Evolutionary conservation across 2,329 filamentous ascomycete genomes (phyloP).

Genomic region (Cordyceps javanica): DNA sequence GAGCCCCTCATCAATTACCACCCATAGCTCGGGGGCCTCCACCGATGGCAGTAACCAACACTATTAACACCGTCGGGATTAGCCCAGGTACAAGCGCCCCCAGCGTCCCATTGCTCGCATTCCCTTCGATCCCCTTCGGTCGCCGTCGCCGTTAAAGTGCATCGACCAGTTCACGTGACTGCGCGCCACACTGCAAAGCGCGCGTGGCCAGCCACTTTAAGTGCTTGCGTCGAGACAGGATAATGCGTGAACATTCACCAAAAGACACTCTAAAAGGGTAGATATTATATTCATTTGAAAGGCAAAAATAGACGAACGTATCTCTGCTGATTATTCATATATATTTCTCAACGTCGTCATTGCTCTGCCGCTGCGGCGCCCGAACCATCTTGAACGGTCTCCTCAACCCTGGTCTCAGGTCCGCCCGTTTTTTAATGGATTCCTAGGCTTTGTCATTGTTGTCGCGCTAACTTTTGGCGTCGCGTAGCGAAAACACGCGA

Average conservation of each 20-base stretch:
- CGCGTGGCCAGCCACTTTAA: conserved; percentile 9
- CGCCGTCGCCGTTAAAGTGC: conserved; percentile 11
- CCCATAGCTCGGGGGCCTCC: no score
- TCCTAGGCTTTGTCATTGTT: conserved; percentile 20
- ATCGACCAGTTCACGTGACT: conserved; percentile 18
- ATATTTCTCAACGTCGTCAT: background rate
- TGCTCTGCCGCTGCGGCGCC: background rate
- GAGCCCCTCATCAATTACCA: no score
- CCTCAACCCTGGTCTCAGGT: background rate
- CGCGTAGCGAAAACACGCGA: conserved; percentile 18
- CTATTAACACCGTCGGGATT: background rate
- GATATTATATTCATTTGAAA: background rate
- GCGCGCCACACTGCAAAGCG: conserved; percentile 15
- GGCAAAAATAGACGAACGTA: background rate
- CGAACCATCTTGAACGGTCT: background rate
- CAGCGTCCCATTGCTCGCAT: background rate
- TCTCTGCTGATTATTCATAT: background rate
- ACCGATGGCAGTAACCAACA: background rate
- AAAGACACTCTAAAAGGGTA: background rate
- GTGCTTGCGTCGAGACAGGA: conserved; percentile 3
- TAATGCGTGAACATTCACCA: background rate
- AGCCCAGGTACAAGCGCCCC: conserved; percentile 1
- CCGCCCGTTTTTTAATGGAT: conserved; percentile 17
- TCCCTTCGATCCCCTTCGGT: conserved; percentile 11
- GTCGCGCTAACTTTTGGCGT: conserved; percentile 21